Evolutionary conservation across 345 rosid species (phyloP), one percentile per base, ranked within the genome.

Genomic region (Chamaenerion angustifolium): DNA sequence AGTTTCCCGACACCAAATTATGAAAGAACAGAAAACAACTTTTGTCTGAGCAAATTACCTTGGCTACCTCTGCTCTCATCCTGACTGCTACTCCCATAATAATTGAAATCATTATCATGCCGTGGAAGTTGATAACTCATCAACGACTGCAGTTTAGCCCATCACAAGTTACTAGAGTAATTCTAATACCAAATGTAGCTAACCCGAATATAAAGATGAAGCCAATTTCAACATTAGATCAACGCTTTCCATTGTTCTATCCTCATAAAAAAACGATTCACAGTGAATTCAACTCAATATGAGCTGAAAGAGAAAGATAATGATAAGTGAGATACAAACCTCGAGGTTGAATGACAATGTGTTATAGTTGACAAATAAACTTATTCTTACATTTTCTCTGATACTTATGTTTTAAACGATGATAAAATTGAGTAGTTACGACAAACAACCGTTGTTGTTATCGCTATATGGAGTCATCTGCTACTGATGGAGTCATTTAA

Each of bases 341-440:
- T 88, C 96, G 45, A 93, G 95, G 75, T 93, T 73, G 81, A 93
- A 93, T n/a, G n/a, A n/a, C n/a, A n/a, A n/a, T n/a, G n/a, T n/a
- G n/a, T n/a, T n/a, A n/a, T n/a, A n/a, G n/a, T n/a, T n/a, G n/a
- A n/a, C n/a, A n/a, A n/a, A n/a, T n/a, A n/a, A n/a, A n/a, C n/a
- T n/a, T n/a, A n/a, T n/a, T n/a, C n/a, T n/a, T n/a, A n/a, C n/a
- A n/a, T n/a, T n/a, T n/a, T n/a, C n/a, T n/a, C n/a, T n/a, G n/a
- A n/a, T n/a, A n/a, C n/a, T n/a, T n/a, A n/a, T n/a, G n/a, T n/a
- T n/a, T n/a, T n/a, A n/a, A n/a, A n/a, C n/a, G n/a, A n/a, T n/a
- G n/a, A n/a, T n/a, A n/a, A n/a, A n/a, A n/a, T n/a, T n/a, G n/a
- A n/a, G n/a, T n/a, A n/a, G n/a, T n/a, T n/a, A n/a, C n/a, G n/a